Evolutionary conservation across 2,329 filamentous ascomycete species (phyloP).

Genomic region (Cryphonectria japonica): DNA sequence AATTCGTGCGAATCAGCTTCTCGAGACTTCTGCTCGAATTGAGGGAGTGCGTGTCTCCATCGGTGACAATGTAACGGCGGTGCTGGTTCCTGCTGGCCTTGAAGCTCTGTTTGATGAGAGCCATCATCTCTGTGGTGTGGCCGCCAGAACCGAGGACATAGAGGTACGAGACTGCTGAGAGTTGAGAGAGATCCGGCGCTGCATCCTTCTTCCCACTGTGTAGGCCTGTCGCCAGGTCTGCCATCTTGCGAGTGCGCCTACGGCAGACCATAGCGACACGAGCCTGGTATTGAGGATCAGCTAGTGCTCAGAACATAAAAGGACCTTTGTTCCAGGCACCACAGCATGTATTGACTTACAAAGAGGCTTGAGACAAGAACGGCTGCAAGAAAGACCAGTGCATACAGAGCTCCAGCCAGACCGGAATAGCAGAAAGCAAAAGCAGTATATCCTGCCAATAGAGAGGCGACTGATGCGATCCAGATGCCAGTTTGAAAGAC

Average conservation of each 20-base stretch:
- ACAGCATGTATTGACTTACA: background rate
- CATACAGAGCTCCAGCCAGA: conserved; percentile 5
- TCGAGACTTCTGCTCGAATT: conserved; percentile 69
- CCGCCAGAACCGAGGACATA: conserved; percentile 91
- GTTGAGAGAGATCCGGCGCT: conserved; percentile 27
- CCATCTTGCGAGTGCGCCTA: background rate
- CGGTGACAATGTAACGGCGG: conserved; percentile 81
- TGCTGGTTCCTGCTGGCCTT: conserved; percentile 57
- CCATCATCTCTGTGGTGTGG: conserved; percentile 93
- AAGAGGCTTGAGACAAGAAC: conserved; percentile 11
- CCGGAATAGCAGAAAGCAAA: conserved; percentile 12
- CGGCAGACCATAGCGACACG: background rate
- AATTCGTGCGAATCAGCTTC: conserved; percentile 43
- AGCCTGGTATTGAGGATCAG: background rate
- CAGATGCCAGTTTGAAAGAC: conserved; percentile 3
- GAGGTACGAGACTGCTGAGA: conserved; percentile 60
- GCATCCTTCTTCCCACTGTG: background rate
- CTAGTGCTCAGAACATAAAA: background rate
- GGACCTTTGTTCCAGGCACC: background rate
- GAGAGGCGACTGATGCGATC: conserved; percentile 1
- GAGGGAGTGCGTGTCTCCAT: conserved; percentile 74
- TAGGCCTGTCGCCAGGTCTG: conserved; percentile 2
- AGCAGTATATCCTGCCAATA: conserved; percentile 3
- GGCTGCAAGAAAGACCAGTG: conserved; percentile 1
- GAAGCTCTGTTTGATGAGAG: conserved; percentile 70